These are phyloP conservation scores for Ogataea ganodermae DNA, from an alignment of 805 yeast genomes.

Conservation along the genomic window DNA sequence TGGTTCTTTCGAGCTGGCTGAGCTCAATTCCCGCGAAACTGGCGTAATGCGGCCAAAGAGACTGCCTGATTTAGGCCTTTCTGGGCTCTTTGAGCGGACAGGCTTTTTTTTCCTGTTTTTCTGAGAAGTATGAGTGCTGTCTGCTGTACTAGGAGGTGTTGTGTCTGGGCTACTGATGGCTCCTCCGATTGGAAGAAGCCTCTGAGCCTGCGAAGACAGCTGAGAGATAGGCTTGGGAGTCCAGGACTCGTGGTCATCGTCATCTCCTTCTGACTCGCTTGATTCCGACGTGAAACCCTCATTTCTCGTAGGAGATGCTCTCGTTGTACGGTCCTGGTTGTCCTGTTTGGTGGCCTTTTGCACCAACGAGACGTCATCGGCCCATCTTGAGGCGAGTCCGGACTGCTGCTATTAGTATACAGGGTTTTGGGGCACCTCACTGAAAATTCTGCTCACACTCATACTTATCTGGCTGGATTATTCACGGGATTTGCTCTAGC, in stretches of 20 bases:
- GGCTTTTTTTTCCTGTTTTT: background rate
- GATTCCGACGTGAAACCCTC: background rate
- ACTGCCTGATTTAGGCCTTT: constrained; percentile 3
- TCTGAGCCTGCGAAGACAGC: constrained; percentile 20
- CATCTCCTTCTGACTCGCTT: constrained; percentile 9
- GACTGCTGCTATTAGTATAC: constrained; percentile 10
- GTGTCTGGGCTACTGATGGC: constrained; percentile 1
- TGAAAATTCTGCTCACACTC: constrained; percentile 2
- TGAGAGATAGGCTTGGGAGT: constrained; percentile 7
- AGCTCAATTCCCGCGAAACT: background rate
- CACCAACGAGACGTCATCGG: constrained; percentile 31
- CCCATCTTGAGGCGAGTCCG: constrained; percentile 36
- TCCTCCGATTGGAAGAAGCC: constrained; percentile 18
- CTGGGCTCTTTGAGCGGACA: background rate
- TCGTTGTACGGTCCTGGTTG: background rate
- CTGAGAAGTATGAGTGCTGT: background rate
- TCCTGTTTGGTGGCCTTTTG: constrained; percentile 28
- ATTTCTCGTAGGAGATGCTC: background rate
- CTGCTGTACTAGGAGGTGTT: constrained; percentile 6
- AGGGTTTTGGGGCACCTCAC: background rate
- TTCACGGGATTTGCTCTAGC: background rate
- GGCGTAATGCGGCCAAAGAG: constrained; percentile 2
- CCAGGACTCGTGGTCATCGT: constrained; percentile 11
- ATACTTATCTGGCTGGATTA: background rate
- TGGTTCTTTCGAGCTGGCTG: background rate